Evolutionary conservation across 306 rosid species (phyloP).

Genomic region (Purshia tridentata): DNA sequence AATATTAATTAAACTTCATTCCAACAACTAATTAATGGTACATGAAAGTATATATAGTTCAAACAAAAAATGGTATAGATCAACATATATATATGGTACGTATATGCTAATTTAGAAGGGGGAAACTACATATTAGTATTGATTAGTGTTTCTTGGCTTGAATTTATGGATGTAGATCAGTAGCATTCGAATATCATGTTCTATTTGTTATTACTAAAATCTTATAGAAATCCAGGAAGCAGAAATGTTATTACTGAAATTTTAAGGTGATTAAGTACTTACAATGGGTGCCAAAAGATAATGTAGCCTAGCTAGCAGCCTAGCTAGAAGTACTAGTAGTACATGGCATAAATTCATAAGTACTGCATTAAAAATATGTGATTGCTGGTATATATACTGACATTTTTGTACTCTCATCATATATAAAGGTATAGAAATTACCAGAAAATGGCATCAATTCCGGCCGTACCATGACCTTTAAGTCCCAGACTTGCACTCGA

Average conservation of each 20-base stretch:
- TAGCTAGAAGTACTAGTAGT: too few relatives aligned
- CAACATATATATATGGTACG: neutral
- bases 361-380: too few relatives aligned
- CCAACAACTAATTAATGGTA: neutral
- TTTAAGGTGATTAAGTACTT: too few relatives aligned
- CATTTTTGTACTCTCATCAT: too few relatives aligned
- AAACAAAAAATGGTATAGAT: neutral
- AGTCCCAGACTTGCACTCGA: neutral
- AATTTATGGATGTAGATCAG: neutral
- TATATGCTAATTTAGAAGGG: neutral
- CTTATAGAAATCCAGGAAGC: neutral
- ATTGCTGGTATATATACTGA: too few relatives aligned
- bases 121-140: neutral
- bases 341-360: too few relatives aligned
- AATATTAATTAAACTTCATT: neutral
- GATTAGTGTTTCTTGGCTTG: neutral
- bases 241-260: neutral
- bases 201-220: neutral
- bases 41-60: neutral
- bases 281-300: neutral
- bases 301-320: neutral
- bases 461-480: slow-evolving; percentile 3
- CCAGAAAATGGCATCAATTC: slow-evolving; percentile 18
- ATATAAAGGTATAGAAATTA: neutral
- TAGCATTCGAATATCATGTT: neutral